phyloP scores from a whole-genome alignment of 2,329 filamentous ascomycete species.

The Podosphaera fusca region DNA sequence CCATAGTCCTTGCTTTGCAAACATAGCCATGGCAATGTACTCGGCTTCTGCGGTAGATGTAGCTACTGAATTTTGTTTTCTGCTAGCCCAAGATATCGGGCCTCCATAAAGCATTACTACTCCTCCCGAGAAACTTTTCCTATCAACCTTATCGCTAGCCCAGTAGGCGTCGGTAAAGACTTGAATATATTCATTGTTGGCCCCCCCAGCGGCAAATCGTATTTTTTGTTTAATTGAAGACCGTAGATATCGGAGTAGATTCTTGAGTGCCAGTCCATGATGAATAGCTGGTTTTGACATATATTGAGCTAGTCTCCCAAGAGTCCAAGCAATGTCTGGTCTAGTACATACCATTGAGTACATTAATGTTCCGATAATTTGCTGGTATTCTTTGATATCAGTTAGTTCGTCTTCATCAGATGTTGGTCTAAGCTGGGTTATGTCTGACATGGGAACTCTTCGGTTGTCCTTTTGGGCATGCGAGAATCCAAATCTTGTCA shows the following conservation, averaged over 20 bases:
- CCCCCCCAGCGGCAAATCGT: neutral
- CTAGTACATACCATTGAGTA: neutral
- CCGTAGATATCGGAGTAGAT: no score
- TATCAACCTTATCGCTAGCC: no score
- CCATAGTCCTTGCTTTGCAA: no score
- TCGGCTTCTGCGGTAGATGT: neutral
- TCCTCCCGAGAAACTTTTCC: no score
- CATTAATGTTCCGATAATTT: neutral
- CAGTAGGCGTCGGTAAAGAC: neutral
- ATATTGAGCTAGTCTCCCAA: neutral
- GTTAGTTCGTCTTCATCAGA: neutral
- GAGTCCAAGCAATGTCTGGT: no score
- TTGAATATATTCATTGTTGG: neutral
- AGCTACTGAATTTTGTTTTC: no score
- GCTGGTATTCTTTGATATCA: neutral
- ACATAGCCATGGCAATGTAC: neutral
- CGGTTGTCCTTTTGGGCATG: no score
- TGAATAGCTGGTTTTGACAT: neutral
- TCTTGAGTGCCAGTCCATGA: neutral
- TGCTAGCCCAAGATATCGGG: no score
- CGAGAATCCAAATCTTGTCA: no score
- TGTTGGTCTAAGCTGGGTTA: no score
- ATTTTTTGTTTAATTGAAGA: neutral
- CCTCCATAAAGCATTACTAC: no score
- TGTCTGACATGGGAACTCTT: no score